Conservation (phyloP, 495 filamentous ascomycete species). For the Neurospora tetrasperma region DNA sequence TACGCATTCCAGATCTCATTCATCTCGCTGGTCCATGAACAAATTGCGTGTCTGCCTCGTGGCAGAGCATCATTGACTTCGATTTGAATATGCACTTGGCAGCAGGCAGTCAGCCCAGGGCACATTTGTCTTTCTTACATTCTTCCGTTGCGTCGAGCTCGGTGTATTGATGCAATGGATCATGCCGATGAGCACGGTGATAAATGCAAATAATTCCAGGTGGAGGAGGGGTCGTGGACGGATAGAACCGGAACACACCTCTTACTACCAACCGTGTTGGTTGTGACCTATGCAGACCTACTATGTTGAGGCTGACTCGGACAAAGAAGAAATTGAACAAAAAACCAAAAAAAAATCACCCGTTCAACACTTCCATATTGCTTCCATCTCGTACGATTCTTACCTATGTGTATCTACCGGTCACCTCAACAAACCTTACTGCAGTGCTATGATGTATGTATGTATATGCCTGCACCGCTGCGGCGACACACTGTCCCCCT, state of each 20-base stretch:
- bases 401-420: background rate
- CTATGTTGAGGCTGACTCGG: background rate
- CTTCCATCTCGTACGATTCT: background rate
- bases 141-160: background rate
- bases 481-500: background rate
- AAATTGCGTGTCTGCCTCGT: background rate
- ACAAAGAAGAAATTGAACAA: background rate
- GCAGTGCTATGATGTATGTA: background rate
- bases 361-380: background rate
- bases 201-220: background rate
- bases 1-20: background rate
- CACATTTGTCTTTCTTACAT: background rate
- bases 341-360: background rate
- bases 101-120: background rate
- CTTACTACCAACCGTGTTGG: too few relatives aligned
- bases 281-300: too few relatives aligned
- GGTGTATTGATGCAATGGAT: background rate
- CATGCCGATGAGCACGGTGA: background rate
- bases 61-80: background rate
- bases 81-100: background rate
- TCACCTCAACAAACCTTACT: background rate
- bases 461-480: background rate
- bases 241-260: background rate
- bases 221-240: background rate
- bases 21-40: background rate